Evolutionary conservation across 2,329 filamentous ascomycete genomes (phyloP).

Genomic region (Diplodia sapinea): DNA sequence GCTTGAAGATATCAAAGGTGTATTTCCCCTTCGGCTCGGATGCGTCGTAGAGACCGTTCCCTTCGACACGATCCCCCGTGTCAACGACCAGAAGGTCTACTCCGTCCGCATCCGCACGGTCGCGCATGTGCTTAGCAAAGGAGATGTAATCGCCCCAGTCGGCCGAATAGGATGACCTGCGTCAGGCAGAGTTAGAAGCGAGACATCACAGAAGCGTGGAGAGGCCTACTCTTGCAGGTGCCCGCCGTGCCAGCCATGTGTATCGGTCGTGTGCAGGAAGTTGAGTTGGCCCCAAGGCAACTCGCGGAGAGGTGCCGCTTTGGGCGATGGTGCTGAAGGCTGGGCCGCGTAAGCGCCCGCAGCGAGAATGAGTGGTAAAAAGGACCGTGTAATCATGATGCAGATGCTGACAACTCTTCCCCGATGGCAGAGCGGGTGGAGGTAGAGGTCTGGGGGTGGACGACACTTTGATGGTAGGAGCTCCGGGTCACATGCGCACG

Average conservation of each 20-base stretch:
- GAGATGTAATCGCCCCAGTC: constrained; percentile 99
- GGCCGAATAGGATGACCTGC: constrained; percentile 83
- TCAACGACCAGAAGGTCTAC: constrained; percentile 91
- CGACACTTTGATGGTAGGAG: constrained; percentile 23
- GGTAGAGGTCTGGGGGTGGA: not conserved
- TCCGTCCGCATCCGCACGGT: constrained; percentile 76
- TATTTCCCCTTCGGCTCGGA: constrained; percentile 87
- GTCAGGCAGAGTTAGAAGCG: constrained; percentile 33
- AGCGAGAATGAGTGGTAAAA: constrained; percentile 17
- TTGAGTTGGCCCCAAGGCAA: constrained; percentile 94
- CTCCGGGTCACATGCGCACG: constrained; percentile 6
- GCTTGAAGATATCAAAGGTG: constrained; percentile 82
- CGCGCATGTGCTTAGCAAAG: constrained; percentile 81
- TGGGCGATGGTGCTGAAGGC: constrained; percentile 77
- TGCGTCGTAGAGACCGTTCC: constrained; percentile 92
- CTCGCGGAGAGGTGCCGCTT: constrained; percentile 80
- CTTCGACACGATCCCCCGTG: constrained; percentile 91
- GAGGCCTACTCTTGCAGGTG: constrained; percentile 81
- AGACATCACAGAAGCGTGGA: not conserved
- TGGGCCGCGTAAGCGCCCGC: constrained; percentile 61
- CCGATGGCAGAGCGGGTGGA: constrained; percentile 21
- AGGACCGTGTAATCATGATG: constrained; percentile 20
- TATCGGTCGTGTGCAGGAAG: constrained; percentile 90
- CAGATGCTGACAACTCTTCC: not conserved
- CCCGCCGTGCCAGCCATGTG: constrained; percentile 93